Evolutionary conservation across 257 asterid genomes (phyloP).

Genomic region (Lycium ferocissimum): DNA sequence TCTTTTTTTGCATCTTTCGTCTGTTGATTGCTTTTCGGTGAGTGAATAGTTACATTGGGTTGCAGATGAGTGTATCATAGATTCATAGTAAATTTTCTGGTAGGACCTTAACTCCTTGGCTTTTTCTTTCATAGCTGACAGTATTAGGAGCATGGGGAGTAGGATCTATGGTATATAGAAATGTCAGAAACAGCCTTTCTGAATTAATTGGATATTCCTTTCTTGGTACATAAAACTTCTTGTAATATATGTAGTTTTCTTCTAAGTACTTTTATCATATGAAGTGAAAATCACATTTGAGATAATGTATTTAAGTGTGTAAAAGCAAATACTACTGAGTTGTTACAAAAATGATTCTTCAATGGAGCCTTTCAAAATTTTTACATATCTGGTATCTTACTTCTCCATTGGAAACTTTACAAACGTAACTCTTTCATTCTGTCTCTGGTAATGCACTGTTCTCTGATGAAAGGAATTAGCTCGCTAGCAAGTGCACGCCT

Average conservation of each 20-base stretch:
- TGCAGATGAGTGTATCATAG: not conserved
- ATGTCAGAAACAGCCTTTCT: not conserved
- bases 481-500: constrained; percentile 11
- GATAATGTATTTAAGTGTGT: constrained; percentile 2
- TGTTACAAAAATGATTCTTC: not conserved
- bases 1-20: not conserved
- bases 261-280: not conserved
- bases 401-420: constrained; percentile 16
- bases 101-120: constrained; percentile 10
- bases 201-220: constrained; percentile 12
- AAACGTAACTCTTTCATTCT: not conserved
- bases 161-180: not conserved
- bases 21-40: not conserved
- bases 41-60: not conserved
- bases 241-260: not conserved
- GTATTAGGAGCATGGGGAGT: not conserved
- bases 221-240: constrained; percentile 2
- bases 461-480: not conserved
- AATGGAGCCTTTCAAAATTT: not conserved
- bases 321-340: constrained; percentile 9
- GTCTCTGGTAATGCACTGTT: not conserved
- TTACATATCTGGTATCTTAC: constrained; percentile 14
- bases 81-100: not conserved
- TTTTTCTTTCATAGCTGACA: not conserved
- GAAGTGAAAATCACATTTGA: constrained; percentile 1